Conservation (phyloP, 2,329 filamentous ascomycete species). For the Periconia digitata region DNA sequence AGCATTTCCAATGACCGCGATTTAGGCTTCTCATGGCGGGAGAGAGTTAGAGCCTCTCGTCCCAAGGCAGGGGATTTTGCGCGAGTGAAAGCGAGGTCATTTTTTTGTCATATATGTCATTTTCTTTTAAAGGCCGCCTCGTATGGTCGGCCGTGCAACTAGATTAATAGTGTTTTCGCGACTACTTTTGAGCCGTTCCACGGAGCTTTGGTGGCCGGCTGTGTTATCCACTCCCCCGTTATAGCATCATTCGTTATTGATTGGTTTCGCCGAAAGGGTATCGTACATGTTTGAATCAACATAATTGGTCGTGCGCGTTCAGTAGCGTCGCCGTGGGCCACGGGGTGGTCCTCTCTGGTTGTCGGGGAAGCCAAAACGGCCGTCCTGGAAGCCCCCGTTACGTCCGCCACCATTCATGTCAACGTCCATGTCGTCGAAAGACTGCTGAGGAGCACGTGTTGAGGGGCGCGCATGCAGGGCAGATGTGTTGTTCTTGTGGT, state of each 20-base stretch:
- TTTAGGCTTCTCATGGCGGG: too few relatives aligned
- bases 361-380: slow-evolving; percentile 47
- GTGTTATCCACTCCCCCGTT: background rate
- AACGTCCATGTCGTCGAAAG: slow-evolving; percentile 47
- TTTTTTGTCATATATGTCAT: too few relatives aligned
- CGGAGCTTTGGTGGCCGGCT: background rate
- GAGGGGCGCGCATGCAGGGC: slow-evolving; percentile 31
- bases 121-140: too few relatives aligned
- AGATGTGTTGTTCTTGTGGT: slow-evolving; percentile 57
- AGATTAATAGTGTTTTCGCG: background rate
- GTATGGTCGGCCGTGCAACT: background rate
- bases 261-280: slow-evolving; percentile 2
- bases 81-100: too few relatives aligned
- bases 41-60: too few relatives aligned
- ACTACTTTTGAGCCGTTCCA: background rate
- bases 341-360: slow-evolving; percentile 29
- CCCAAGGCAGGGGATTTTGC: too few relatives aligned
- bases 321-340: slow-evolving; percentile 38
- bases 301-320: background rate
- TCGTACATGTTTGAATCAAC: background rate
- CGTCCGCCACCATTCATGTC: slow-evolving; percentile 29
- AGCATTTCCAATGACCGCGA: too few relatives aligned
- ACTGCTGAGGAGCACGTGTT: slow-evolving; percentile 22
- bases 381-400: slow-evolving; percentile 45
- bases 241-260: background rate